Evolutionary conservation across 2,329 filamentous ascomycete genomes (phyloP), one percentile per base, ranked within the genome.

Genomic region (Ophiocordyceps robertsii): DNA sequence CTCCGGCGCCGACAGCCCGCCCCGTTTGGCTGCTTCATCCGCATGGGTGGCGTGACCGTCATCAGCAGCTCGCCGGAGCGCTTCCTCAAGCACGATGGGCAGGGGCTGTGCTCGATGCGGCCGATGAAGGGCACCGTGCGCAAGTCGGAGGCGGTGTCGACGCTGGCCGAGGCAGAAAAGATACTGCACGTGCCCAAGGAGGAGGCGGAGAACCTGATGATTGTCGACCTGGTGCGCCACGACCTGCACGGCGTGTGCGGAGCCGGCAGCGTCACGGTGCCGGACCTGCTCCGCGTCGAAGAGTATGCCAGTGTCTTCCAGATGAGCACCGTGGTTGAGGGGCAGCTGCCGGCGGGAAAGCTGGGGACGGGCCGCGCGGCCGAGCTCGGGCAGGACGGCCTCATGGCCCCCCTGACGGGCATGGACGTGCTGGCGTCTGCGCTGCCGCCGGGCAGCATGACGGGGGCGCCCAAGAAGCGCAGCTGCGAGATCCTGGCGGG

Each of bases 71-170:
- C 86, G 4, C 90, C 90, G 0, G 90, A 96, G 63, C 83, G 89
- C 3, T 96, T 95, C 56, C 73, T 96, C 14, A 77, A 75, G 38
- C 65, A 68, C 51, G 56, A 62, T 42, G 47, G 54, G 2, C 62
- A 60, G 1, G 80, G 82, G 1, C 61, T 67, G 36, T 85, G 81
- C 57, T 78, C 83, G 47, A 92, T 95, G 72, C 79, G 89, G 8
- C 90, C 90, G 0, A 96, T 96, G 77, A 96, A 96, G 66, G 90
- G 90, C 39, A 96, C 90, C 0, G 87, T 95, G n/a, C 80, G 80
- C 52, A 94, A 94, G 53, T 75, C 73, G 0, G 66, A 70, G 1
- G 69, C 68, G 1, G 77, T 73, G 0, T 58, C 82, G 32, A 92
- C 82, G 0, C 68, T 83, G n/a, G 73, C 71, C 6, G 73, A 84